phyloP scores from a whole-genome alignment of 176 grass and related monocot genomes.

The Secale cereale region DNA sequence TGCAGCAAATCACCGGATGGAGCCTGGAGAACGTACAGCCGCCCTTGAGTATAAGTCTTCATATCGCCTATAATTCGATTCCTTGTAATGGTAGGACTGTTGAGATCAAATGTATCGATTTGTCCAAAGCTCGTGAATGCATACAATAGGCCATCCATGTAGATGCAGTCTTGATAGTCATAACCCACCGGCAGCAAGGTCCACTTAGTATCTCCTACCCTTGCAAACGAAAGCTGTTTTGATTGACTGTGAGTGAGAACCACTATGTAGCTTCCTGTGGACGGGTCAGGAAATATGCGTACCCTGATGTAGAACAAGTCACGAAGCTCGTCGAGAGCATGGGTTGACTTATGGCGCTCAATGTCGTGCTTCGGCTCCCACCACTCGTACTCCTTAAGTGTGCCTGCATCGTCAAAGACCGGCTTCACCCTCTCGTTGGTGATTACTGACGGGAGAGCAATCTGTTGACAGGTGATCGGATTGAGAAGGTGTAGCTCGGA shows the following conservation, averaged over 20 bases:
- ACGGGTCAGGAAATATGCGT: background rate
- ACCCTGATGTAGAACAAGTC: background rate
- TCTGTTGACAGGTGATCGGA: background rate
- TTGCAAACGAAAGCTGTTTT: background rate
- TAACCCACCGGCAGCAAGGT: too few relatives aligned
- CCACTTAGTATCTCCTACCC: background rate
- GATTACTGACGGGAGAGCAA: background rate
- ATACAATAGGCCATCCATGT: background rate
- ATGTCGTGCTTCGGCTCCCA: background rate
- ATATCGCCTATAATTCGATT: background rate
- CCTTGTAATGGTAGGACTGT: background rate
- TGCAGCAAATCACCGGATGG: background rate
- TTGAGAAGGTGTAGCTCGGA: background rate
- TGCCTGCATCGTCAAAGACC: background rate
- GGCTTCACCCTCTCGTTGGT: background rate
- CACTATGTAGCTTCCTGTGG: too few relatives aligned
- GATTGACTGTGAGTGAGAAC: background rate
- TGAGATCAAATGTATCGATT: background rate
- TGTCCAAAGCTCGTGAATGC: background rate
- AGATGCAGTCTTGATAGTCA: background rate
- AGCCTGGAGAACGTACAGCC: background rate
- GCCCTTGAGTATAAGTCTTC: background rate
- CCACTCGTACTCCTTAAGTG: fast-evolving
- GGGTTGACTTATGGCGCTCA: background rate
- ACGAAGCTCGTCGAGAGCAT: background rate